Evolutionary conservation across 148 eudicot species (phyloP).

Genomic region (Rhododendron griersonianum): DNA sequence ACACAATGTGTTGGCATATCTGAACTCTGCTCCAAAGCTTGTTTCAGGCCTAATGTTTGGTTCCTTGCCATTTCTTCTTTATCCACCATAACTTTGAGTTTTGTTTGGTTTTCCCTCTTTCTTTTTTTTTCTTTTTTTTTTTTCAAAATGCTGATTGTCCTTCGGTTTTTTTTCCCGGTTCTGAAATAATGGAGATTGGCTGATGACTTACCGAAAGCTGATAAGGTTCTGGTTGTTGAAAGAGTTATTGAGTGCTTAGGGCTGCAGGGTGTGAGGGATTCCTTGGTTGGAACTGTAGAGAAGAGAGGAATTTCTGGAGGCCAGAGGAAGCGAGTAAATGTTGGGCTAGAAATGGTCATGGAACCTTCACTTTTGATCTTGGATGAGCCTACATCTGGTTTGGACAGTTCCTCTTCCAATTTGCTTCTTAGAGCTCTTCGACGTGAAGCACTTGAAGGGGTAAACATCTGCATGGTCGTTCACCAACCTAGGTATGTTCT

Average conservation of each 20-base stretch:
- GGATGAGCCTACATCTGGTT: slow-evolving; percentile 97
- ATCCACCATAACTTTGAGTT: neutral
- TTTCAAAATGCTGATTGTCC: slow-evolving; percentile 3
- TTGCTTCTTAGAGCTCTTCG: slow-evolving; percentile 80
- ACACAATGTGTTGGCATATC: neutral
- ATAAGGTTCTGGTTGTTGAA: slow-evolving; percentile 80
- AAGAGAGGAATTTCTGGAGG: slow-evolving; percentile 94
- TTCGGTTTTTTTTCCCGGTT: slow-evolving; percentile 1
- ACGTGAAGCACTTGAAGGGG: slow-evolving; percentile 97
- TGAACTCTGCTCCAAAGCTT: neutral
- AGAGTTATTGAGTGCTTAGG: slow-evolving; percentile 87
- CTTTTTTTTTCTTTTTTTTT: neutral
- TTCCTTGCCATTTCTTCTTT: neutral
- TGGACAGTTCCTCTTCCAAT: slow-evolving; percentile 91
- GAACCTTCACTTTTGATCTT: slow-evolving; percentile 85
- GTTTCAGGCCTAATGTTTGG: neutral
- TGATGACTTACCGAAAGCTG: slow-evolving; percentile 67
- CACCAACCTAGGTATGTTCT: slow-evolving; percentile 84
- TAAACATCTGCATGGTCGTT: slow-evolving; percentile 85
- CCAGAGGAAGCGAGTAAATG: slow-evolving; percentile 88
- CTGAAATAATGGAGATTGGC: slow-evolving; percentile 47
- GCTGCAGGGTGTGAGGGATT: slow-evolving; percentile 75
- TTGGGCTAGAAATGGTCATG: slow-evolving; percentile 95
- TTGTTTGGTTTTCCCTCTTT: neutral
- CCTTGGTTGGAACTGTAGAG: slow-evolving; percentile 87